Percentiles rank a stretch among this genome's conserved stretches.
phyloP scores from a whole-genome alignment of 257 asterid genomes.

The Fraxinus excelsior region DNA sequence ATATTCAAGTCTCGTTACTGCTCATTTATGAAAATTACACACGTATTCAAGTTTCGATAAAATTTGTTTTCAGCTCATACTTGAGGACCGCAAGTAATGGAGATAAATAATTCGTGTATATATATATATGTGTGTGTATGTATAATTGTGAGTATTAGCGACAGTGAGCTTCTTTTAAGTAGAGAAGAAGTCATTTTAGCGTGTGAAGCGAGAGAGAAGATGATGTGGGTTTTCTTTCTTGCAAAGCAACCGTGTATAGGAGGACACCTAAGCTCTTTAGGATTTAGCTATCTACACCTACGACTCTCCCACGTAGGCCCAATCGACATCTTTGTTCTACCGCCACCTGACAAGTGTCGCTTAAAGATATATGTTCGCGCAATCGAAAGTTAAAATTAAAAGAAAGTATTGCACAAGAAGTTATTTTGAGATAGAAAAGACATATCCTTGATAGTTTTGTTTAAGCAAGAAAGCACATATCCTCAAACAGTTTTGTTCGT shows the following conservation, averaged over 20 bases:
- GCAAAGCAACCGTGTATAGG: neutral
- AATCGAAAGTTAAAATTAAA: neutral
- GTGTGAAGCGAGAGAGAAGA: constrained; percentile 11
- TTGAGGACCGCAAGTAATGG: neutral
- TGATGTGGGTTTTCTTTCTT: neutral
- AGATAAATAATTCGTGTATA: neutral
- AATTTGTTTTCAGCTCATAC: too few species aligned
- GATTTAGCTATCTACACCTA: neutral
- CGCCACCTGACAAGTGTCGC: neutral
- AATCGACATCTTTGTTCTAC: neutral
- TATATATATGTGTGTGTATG: neutral
- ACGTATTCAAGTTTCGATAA: too few species aligned
- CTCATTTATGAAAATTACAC: too few species aligned
- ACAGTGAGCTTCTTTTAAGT: neutral
- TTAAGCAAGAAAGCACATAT: too few species aligned
- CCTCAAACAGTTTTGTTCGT: too few species aligned
- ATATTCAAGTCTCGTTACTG: neutral
- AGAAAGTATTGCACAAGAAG: neutral
- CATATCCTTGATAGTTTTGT: too few species aligned
- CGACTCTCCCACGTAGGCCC: neutral
- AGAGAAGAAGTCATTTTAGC: constrained; percentile 17
- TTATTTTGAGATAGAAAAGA: too few species aligned
- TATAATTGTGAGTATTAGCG: neutral
- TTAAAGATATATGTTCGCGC: neutral
- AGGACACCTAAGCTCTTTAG: neutral